These are phyloP conservation scores for Pichia rugopelliculosa DNA, from an alignment of 805 yeast species.

Conservation along the genomic window DNA sequence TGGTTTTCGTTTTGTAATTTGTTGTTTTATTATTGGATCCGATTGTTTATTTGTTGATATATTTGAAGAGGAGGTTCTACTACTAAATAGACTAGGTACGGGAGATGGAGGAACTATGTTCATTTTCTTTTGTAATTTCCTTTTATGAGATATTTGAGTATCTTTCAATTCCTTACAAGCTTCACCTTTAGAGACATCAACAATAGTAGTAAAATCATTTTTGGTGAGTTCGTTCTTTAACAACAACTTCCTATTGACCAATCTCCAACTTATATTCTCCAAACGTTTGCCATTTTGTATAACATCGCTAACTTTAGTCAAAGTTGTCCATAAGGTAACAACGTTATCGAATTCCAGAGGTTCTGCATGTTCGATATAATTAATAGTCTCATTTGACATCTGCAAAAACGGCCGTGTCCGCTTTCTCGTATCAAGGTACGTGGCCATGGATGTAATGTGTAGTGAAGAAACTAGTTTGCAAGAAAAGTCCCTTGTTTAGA, in stretches of 20 bases:
- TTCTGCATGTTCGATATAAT: neutral
- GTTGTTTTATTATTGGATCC: neutral
- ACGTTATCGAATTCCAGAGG: conserved; percentile 31
- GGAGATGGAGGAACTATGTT: neutral
- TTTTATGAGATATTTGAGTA: neutral
- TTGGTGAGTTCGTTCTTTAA: conserved; percentile 17
- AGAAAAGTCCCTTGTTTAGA: neutral
- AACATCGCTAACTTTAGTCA: conserved; percentile 27
- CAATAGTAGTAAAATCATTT: conserved; percentile 25
- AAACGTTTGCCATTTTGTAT: conserved; percentile 29
- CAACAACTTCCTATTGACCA: conserved; percentile 27
- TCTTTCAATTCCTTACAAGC: conserved; percentile 4
- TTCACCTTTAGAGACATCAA: conserved; percentile 19
- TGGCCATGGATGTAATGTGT: neutral
- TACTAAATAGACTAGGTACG: neutral
- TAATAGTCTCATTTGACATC: conserved; percentile 15
- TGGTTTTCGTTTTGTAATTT: conserved; percentile 3
- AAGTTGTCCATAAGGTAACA: conserved; percentile 35
- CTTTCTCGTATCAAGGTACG: conserved; percentile 19
- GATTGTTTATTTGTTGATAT: neutral
- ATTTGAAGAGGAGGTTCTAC: neutral
- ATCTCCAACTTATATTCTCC: conserved; percentile 32
- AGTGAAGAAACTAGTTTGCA: no score
- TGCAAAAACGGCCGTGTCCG: conserved; percentile 26
- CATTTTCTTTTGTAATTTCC: neutral